These are phyloP conservation scores for Salix purpurea DNA, from an alignment of 345 rosid genomes.

Conservation along the genomic window DNA sequence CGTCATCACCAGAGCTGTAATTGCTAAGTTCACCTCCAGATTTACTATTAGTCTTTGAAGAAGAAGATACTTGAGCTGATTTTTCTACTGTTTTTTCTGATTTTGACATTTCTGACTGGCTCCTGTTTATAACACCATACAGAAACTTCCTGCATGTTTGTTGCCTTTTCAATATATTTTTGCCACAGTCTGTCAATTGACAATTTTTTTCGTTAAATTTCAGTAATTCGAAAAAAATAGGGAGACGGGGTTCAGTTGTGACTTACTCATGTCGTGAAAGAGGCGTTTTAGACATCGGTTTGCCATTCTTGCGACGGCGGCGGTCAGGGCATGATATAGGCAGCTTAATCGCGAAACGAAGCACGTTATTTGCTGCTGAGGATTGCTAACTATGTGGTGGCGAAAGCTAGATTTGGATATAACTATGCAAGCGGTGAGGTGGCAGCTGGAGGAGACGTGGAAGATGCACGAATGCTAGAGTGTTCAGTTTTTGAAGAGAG, in stretches of 20 bases:
- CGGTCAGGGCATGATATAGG: background rate
- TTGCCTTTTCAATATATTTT: constrained; percentile 29
- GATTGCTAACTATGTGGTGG: background rate
- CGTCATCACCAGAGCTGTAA: constrained; percentile 49
- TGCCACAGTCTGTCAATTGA: constrained; percentile 25
- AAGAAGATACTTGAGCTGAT: constrained; percentile 14
- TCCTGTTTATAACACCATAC: constrained; percentile 39
- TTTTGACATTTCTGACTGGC: constrained; percentile 42
- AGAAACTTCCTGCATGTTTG: constrained; percentile 35
- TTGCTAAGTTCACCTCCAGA: constrained; percentile 25
- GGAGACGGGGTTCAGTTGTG: background rate
- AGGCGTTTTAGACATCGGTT: constrained; percentile 19
- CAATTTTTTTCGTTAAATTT: background rate
- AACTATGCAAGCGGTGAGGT: background rate
- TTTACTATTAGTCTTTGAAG: constrained; percentile 26
- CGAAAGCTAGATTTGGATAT: background rate
- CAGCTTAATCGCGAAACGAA: background rate
- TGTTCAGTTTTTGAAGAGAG: background rate
- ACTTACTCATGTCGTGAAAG: constrained; percentile 11
- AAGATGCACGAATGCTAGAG: background rate
- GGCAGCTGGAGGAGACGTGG: background rate
- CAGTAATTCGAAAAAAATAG: background rate
- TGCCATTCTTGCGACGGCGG: constrained; percentile 5
- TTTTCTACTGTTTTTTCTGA: constrained; percentile 21
- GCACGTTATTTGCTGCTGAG: background rate